These are phyloP conservation scores for Teunomyces funiuensis DNA, from an alignment of 805 yeast species.

Conservation along the genomic window DNA sequence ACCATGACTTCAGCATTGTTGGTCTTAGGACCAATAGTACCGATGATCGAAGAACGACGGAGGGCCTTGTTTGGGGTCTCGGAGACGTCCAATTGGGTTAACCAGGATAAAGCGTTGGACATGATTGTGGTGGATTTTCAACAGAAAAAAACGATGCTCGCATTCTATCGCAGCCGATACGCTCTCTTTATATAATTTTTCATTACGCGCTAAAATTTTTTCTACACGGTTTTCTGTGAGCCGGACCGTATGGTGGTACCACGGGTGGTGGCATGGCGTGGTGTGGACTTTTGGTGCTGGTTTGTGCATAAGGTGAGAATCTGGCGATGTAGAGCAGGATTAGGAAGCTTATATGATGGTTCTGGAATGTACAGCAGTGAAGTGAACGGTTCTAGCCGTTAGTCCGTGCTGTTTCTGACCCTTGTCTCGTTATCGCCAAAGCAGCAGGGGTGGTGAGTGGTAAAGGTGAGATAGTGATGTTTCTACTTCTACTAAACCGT, in stretches of 20 bases:
- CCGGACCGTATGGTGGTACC: conserved; percentile 7
- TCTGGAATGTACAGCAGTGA: no score
- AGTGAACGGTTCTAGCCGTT: no score
- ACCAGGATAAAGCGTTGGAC: conserved; percentile 69
- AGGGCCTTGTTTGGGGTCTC: conserved; percentile 73
- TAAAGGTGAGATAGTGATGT: no score
- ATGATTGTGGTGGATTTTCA: conserved; percentile 17
- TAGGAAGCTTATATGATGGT: no score
- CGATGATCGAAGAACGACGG: conserved; percentile 96
- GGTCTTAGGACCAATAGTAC: conserved; percentile 99
- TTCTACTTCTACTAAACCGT: no score
- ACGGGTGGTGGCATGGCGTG: conserved; percentile 4
- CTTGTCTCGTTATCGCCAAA: no score
- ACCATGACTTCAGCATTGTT: conserved; percentile 83
- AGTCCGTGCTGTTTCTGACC: no score
- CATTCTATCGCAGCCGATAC: neutral
- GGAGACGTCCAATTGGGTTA: conserved; percentile 70
- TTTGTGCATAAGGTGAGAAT: neutral
- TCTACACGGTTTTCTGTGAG: conserved; percentile 12
- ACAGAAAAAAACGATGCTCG: neutral
- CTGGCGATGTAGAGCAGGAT: neutral
- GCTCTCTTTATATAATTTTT: conserved; percentile 9
- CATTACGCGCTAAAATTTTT: conserved; percentile 9
- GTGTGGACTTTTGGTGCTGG: neutral
- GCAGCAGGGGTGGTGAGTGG: no score